phyloP scores from a whole-genome alignment of 768 basidiomycete genomes.

The Podaxis rugospora region DNA sequence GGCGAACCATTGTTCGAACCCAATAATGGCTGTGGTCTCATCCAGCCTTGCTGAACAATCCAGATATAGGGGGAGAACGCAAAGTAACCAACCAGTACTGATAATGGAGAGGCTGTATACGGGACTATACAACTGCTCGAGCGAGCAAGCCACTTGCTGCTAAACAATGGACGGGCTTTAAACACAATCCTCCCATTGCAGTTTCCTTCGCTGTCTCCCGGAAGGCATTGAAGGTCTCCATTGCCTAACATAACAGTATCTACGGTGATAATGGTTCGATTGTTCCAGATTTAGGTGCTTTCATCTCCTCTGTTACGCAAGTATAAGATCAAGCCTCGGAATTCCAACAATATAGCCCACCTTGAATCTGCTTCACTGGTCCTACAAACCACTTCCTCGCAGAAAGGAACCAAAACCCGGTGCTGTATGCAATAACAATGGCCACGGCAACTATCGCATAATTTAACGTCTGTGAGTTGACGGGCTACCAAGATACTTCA shows the following conservation, averaged over 20 bases:
- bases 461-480: conserved; percentile 67
- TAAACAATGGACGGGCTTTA: too few relatives aligned
- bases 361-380: conserved; percentile 60
- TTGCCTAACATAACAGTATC: not conserved
- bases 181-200: too few relatives aligned
- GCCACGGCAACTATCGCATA: conserved; percentile 75
- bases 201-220: too few relatives aligned
- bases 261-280: not conserved
- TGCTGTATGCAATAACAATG: conserved; percentile 59
- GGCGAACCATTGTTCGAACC: too few relatives aligned
- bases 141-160: too few relatives aligned
- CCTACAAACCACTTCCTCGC: conserved; percentile 73
- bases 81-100: too few relatives aligned
- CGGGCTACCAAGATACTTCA: conserved; percentile 38
- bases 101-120: too few relatives aligned
- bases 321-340: not conserved
- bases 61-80: too few relatives aligned
- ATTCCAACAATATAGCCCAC: conserved; percentile 27
- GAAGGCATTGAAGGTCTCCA: too few relatives aligned
- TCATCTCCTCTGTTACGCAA: not conserved
- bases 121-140: too few relatives aligned
- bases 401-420: conserved; percentile 68
- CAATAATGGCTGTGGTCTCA: too few relatives aligned
- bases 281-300: not conserved
- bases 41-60: too few relatives aligned